Evolutionary conservation across 2,329 filamentous ascomycete genomes (phyloP), one percentile per base, ranked within the genome.

Genomic region (Ophiostoma fasciatum): DNA sequence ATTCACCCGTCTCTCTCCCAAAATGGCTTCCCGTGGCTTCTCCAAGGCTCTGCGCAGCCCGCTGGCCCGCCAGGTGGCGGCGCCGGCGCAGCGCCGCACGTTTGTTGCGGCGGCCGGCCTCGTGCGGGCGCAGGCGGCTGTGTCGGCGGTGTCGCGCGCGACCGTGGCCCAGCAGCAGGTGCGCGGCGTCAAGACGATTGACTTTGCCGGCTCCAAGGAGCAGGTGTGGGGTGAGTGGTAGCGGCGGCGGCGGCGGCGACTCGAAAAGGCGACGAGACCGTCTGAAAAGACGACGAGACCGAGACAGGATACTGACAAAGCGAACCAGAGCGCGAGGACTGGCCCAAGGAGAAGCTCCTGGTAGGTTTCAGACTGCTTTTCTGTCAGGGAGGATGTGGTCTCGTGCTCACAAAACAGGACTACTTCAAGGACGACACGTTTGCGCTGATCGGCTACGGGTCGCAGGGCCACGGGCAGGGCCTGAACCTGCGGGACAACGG

Each of bases 371-470:
- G 41, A 40, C 36, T 33, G 33, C 18, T 33, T 18, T 28, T 12
- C 14, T n/a, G 15, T 5, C 21, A n/a, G n/a, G n/a, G n/a, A n/a
- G n/a, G n/a, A n/a, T n/a, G n/a, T n/a, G n/a, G n/a, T n/a, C n/a
- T n/a, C n/a, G n/a, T n/a, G n/a, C n/a, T n/a, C n/a, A n/a, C n/a
- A n/a, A n/a, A n/a, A n/a, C 50, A 94, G 82, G 84, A 96, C 48
- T 98, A 88, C 79, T 98, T 98, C 82, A 96, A 96, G 77, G 76
- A 98, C 68, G 90, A 98, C 66, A 96, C 88, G 50, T 83, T 98
- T 53, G 90, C 90, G 57, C 81, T 98, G 57, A 98, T 98, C 63
- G 90, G 90, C 61, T 98, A 98, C 67, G 90, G 71, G 55, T 94
- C 87, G 46, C 87, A 94, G 70, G 90, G 90, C 54, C 90, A 98